A percentile compares a stretch with the other conserved stretches of the same genome.
These are phyloP conservation scores for Meira miltonrushii DNA, from an alignment of 1,284 basidiomycete species.

Conservation along the genomic window DNA sequence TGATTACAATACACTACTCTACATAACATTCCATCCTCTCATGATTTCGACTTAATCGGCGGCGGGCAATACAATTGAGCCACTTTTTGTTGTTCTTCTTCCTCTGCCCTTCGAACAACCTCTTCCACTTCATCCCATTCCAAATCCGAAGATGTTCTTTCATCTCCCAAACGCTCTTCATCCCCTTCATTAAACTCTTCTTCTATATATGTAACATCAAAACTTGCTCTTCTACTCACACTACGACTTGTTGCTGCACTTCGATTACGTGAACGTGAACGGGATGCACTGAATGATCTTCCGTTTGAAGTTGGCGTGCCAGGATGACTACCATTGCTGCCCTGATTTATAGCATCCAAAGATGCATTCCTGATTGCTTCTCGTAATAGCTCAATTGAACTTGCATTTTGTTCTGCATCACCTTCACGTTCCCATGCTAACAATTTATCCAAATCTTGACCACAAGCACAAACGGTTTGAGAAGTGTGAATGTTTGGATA, in stretches of 20 bases:
- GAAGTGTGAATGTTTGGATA: slow-evolving; percentile 9
- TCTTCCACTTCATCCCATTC: neutral
- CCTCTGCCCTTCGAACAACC: neutral
- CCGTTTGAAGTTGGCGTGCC: neutral
- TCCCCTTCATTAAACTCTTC: neutral
- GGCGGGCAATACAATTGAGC: neutral
- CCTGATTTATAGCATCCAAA: neutral
- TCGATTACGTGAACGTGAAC: neutral
- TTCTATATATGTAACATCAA: neutral
- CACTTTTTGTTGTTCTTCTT: neutral
- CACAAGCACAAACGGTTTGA: slow-evolving; percentile 11
- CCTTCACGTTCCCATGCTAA: slow-evolving; percentile 12
- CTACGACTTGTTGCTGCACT: neutral
- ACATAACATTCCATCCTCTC: too few species aligned
- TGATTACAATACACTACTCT: too few species aligned
- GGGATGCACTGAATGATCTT: too few species aligned
- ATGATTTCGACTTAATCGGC: neutral
- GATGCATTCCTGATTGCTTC: slow-evolving; percentile 4
- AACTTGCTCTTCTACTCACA: neutral
- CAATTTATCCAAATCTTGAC: slow-evolving; percentile 8
- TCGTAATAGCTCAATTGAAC: neutral
- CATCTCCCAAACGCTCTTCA: too few species aligned
- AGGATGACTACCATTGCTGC: neutral
- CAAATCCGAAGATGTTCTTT: too few species aligned
- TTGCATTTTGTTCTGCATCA: slow-evolving; percentile 7